Percentiles rank a stretch among this genome's conserved stretches.
Conservation (phyloP, 306 rosid genomes). For the Pueraria montana region DNA sequence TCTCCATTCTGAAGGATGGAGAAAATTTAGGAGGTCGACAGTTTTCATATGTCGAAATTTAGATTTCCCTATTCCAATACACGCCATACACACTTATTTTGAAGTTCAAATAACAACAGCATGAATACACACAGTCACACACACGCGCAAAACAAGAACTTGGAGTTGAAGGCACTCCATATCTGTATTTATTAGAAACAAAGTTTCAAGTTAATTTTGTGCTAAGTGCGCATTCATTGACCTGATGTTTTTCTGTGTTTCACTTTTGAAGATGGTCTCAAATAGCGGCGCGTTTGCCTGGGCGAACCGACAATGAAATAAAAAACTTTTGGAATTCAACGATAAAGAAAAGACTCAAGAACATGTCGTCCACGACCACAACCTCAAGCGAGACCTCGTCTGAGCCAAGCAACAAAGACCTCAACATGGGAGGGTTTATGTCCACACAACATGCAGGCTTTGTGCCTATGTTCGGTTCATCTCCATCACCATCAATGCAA, state of each 20-base stretch:
- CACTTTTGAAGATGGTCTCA: conserved; percentile 85
- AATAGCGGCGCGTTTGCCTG: conserved; percentile 93
- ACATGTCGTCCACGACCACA: conserved; percentile 57
- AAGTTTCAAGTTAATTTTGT: not conserved
- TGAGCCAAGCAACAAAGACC: conserved; percentile 45
- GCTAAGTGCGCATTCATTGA: not conserved
- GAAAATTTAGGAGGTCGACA: not conserved
- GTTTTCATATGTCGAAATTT: not conserved
- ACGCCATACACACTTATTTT: not conserved
- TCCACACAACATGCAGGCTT: conserved; percentile 47
- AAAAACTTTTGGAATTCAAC: conserved; percentile 98
- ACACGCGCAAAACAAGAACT: conserved; percentile 18
- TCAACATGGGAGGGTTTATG: conserved; percentile 52
- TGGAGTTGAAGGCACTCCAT: conserved; percentile 62
- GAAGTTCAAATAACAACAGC: conserved; percentile 19
- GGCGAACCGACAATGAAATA: conserved; percentile 93
- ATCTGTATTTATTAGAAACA: too few relatives aligned
- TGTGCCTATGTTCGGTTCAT: conserved; percentile 61
- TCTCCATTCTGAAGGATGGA: not conserved
- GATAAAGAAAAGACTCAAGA: conserved; percentile 88
- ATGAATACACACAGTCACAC: not conserved
- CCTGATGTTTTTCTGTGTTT: conserved; percentile 41
- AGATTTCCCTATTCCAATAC: not conserved
- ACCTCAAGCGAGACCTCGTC: conserved; percentile 68
- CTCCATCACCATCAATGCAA: conserved; percentile 52